Base-by-base conservation (phyloP, 495 filamentous ascomycete genomes). In the Trichoderma orchidacearum region DNA sequence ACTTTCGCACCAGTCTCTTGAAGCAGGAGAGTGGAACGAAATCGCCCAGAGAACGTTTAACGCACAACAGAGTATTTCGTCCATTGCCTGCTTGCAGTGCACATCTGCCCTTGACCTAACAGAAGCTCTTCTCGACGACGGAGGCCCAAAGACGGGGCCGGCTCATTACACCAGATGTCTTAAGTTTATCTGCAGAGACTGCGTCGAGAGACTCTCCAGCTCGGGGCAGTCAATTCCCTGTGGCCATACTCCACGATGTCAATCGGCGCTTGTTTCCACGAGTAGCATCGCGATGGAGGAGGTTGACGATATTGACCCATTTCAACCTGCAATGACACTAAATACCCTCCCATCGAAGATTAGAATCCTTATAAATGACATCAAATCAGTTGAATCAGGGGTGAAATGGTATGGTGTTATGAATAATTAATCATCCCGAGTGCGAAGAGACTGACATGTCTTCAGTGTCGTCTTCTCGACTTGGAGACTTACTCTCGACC, bases 391-490 rank as follows among this genome's bases (percentile, higher is more conserved):
- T 3, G 58, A 62, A 2, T 0, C 23, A 12, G 61, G 61, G 13
- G 55, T 60, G 15, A 70, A 72, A 58, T 59, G 64, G 67, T 67
- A 56, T 27, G 55, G 57, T 50, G 21, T 6, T 17, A 25, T 13
- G 1, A 12, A 52, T n/a, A 29, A 30, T 15, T 9, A 30, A 11
- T 2, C 1, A 29, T 15, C 17, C 3, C 9, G 0, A 32, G 5
- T 21, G 5, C 12, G 18, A 17, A 17, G 0, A n/a, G n/a, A n/a
- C 48, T 51, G 38, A 57, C 30, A 3, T 21, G 1, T 28, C n/a
- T 7, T 31, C n/a, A 75, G 72, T 35, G 58, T 78, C 32, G 70
- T 78, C 0, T 79, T 77, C 55, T 72, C 74, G 0, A 68, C 57
- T 2, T 77, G 75, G 76, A 64, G 68, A 30, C 61, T 63, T 32